Base-by-base conservation (phyloP, 2,329 filamentous ascomycete species). In the Xenosphaeropsis pyriputrescens region DNA sequence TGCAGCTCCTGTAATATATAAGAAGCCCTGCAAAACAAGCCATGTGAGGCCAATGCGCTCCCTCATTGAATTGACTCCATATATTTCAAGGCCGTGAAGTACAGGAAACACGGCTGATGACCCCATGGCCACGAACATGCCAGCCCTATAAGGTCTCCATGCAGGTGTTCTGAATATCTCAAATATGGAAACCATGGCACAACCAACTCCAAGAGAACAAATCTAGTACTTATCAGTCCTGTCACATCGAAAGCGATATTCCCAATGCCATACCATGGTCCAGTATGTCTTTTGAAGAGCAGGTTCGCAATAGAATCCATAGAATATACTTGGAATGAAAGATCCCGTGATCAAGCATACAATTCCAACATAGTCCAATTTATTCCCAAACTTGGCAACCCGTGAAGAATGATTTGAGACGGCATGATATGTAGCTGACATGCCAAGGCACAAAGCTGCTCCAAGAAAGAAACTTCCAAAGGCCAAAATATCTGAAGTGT, bases 341-440 rank as follows among this genome's bases (percentile, higher is more conserved):
- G 81, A 89, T 6, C 91, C 91, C 47, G 89, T 83, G 41, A 96
- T 96, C 47, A 98, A 63, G 35, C 79, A 74, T 19, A 96, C 84
- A 48, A 98, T 98, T 6, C 91, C 91, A 5, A 89, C 74, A 56
- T 98, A 96, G 56, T 98, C 91, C 40, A 96, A 63, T 57, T 93
- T 85, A 56, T 96, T 96, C 9, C 88, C 88, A 65, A 85, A 83
- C 43, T 73, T 78, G 2, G 81, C 77, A 12, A 95, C 84, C 2
- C 61, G 59, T 29, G 75, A 72, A 14, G 83, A 91, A 57, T 98
- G 91, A 47, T 95, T 94, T 16, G 70, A 75, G 35, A 95, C 71
- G 2, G 83, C 72, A 56, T 98, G 91, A 55, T 78, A 98, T 2
- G 79, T 82, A 5, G 85, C 81, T 48, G 80, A 86, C 77, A 88